Percentiles rank a stretch among this genome's conserved stretches.
Conservation (phyloP, 306 rosid species). For the Prunus mume region DNA sequence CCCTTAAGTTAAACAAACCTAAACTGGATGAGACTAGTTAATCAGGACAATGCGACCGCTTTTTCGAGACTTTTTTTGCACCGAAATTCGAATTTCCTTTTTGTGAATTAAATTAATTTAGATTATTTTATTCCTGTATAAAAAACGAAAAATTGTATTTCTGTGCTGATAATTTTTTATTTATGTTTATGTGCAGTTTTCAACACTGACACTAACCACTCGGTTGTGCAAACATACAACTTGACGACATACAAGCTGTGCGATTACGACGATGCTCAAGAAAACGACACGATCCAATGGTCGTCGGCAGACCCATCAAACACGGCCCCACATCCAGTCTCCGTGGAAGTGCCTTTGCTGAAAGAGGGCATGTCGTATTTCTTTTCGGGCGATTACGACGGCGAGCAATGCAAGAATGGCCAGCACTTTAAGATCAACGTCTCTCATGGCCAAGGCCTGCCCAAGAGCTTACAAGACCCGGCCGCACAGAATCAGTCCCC, state of each 20-base stretch:
- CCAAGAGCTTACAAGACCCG: constrained; percentile 32
- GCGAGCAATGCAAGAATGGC: constrained; percentile 77
- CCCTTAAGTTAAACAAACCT: too few relatives aligned
- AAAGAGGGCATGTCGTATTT: constrained; percentile 71
- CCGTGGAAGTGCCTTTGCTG: constrained; percentile 59
- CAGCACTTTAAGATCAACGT: constrained; percentile 69
- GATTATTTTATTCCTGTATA: too few relatives aligned
- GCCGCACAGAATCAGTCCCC: constrained; percentile 37
- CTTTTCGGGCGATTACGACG: constrained; percentile 83
- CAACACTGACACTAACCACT: constrained; percentile 78
- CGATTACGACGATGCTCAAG: constrained; percentile 62
- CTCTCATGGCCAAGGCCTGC: constrained; percentile 76
- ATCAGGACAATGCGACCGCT: fast-evolving
- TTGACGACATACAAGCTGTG: constrained; percentile 67
- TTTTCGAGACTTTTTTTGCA: too few relatives aligned
- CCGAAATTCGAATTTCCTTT: too few relatives aligned
- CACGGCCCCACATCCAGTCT: constrained; percentile 34
- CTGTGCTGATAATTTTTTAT: not conserved
- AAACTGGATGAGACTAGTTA: fast-evolving
- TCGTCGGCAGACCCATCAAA: constrained; percentile 55
- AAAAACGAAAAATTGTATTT: too few relatives aligned
- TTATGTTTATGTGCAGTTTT: constrained; percentile 51
- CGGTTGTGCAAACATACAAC: constrained; percentile 70
- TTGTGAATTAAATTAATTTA: too few relatives aligned
- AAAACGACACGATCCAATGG: constrained; percentile 69